A percentile compares a stretch with the other conserved stretches of the same genome.
Evolutionary conservation across 164 flowering plant genomes (phyloP).

Genomic region (Tetracentron sinense): DNA sequence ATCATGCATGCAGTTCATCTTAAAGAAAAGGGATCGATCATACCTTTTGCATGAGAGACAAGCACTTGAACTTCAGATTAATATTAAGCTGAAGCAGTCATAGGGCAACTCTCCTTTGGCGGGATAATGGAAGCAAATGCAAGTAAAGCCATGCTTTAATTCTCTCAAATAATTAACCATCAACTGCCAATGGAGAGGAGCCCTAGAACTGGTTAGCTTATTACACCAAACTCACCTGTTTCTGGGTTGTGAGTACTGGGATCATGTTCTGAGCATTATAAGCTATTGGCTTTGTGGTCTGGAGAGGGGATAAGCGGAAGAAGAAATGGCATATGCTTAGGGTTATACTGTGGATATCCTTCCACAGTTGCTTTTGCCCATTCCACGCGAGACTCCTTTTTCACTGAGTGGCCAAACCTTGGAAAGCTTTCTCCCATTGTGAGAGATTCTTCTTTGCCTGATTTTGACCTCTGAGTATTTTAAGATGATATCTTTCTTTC

Average conservation of each 20-base stretch:
- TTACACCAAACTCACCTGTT: not conserved
- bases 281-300: not conserved
- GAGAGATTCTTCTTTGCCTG: constrained; percentile 18
- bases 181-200: constrained; percentile 40
- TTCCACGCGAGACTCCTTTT: constrained; percentile 1
- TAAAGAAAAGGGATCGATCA: not conserved
- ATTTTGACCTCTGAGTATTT: constrained; percentile 8
- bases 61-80: not conserved
- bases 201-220: constrained; percentile 38
- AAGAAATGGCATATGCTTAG: constrained; percentile 30
- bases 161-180: constrained; percentile 1
- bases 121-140: constrained; percentile 8
- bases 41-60: constrained; percentile 2
- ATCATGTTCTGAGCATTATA: not conserved
- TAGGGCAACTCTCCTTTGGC: constrained; percentile 42
- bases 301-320: constrained; percentile 9
- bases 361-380: not conserved
- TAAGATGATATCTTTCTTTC: too few species aligned
- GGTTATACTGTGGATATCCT: constrained; percentile 41
- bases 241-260: not conserved
- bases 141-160: not conserved
- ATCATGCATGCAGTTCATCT: too few species aligned
- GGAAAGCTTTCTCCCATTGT: constrained; percentile 2
- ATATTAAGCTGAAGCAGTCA: constrained; percentile 22
- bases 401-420: not conserved